Evolutionary conservation across 2,329 filamentous ascomycete genomes (phyloP).

Genomic region (Ascochyta pisi): DNA sequence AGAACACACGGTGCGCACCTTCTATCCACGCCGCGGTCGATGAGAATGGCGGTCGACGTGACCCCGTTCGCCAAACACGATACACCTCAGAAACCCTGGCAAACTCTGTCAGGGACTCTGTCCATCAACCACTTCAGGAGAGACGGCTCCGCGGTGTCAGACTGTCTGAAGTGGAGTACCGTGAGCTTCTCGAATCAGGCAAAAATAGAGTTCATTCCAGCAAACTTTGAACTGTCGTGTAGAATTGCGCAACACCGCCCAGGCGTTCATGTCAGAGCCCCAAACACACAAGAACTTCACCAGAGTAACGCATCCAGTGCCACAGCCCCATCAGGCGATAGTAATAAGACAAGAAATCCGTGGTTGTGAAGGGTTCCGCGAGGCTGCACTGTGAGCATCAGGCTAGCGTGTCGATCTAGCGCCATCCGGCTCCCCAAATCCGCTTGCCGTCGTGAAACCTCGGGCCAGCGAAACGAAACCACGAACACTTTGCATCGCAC

Average conservation of each 20-base stretch:
- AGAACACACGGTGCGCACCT: not conserved
- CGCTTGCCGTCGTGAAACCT: constrained; percentile 17
- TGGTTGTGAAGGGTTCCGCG: not conserved
- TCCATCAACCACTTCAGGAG: not conserved
- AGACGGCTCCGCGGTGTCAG: not conserved
- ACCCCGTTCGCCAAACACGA: not conserved
- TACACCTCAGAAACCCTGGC: not conserved
- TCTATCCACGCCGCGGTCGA: not conserved
- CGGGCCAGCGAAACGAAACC: constrained; percentile 16
- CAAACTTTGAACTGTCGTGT: not conserved
- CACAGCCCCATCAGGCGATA: not conserved
- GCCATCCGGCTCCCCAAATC: constrained; percentile 16
- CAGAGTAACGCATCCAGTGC: not conserved
- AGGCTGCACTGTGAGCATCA: constrained; percentile 2
- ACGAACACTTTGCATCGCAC: constrained; percentile 9
- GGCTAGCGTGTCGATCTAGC: constrained; percentile 14
- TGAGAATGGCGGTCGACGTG: not conserved
- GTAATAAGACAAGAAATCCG: not conserved
- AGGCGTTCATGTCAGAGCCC: constrained; percentile 2
- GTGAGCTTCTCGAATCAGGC: not conserved
- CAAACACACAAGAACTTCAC: constrained; percentile 1
- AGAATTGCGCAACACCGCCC: not conserved
- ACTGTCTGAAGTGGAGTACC: not conserved
- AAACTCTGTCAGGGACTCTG: not conserved
- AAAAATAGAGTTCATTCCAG: constrained; percentile 8